phyloP scores from a whole-genome alignment of 208 protist genomes.

The Leishmania arabica region DNA sequence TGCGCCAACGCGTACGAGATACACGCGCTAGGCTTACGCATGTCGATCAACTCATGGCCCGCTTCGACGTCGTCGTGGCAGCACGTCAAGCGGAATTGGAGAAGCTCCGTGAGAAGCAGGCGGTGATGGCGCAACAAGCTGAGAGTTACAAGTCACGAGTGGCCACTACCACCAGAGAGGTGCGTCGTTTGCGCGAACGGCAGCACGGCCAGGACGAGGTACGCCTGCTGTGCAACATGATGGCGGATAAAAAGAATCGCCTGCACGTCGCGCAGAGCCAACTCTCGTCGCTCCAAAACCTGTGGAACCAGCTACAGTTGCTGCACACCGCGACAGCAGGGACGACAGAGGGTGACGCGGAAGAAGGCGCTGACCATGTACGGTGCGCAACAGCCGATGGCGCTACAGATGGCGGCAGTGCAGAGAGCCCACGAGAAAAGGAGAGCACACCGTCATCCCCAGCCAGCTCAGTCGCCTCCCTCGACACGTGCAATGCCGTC shows the following conservation, averaged over 20 bases:
- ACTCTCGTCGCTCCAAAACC: constrained; percentile 34
- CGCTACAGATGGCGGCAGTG: background rate
- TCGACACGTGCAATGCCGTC: constrained; percentile 32
- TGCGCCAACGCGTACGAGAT: constrained; percentile 6
- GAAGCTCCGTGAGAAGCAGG: constrained; percentile 11
- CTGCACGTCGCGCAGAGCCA: constrained; percentile 34
- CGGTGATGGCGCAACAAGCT: constrained; percentile 24
- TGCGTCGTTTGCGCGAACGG: constrained; percentile 35
- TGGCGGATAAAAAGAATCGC: constrained; percentile 51
- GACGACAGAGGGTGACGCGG: background rate
- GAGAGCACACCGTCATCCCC: background rate
- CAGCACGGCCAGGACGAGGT: constrained; percentile 56
- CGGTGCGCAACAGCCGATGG: background rate
- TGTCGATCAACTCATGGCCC: constrained; percentile 15
- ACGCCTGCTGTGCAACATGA: constrained; percentile 60
- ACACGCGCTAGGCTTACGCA: constrained; percentile 13
- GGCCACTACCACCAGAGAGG: constrained; percentile 12
- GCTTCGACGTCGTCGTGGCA: constrained; percentile 22
- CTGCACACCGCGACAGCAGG: constrained; percentile 18
- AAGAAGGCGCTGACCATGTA: background rate
- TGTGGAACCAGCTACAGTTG: constrained; percentile 43
- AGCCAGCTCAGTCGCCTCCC: constrained; percentile 28
- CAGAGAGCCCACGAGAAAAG: background rate
- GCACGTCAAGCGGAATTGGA: constrained; percentile 24
- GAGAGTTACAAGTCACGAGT: constrained; percentile 27